Conservation (phyloP, 495 filamentous ascomycete species). For the Aspergillus ellipticus region DNA sequence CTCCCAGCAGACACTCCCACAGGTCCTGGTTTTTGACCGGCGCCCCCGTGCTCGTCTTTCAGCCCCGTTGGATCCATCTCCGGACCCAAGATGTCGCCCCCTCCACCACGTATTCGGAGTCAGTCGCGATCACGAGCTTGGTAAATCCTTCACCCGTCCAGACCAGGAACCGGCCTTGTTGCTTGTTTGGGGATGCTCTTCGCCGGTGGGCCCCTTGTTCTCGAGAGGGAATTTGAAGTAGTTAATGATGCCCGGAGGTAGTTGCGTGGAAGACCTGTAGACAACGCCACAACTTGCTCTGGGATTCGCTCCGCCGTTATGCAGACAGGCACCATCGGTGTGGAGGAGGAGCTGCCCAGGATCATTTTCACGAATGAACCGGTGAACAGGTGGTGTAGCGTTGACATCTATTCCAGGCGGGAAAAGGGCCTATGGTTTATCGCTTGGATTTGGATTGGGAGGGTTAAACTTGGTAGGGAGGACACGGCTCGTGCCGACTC, state of each 20-base stretch:
- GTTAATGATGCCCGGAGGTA: neutral
- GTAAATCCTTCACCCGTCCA: too few relatives aligned
- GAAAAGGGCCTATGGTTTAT: neutral
- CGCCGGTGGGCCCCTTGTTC: slow-evolving; percentile 22
- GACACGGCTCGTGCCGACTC: too few relatives aligned
- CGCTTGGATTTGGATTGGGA: neutral
- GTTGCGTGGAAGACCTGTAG: neutral
- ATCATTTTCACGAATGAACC: neutral
- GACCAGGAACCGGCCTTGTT: slow-evolving; percentile 39
- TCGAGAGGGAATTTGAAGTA: slow-evolving; percentile 4
- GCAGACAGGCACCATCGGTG: neutral
- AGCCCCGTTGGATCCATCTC: slow-evolving; percentile 21
- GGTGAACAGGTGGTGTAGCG: neutral
- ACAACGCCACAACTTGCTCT: neutral
- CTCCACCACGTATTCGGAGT: slow-evolving; percentile 35
- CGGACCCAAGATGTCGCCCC: slow-evolving; percentile 27
- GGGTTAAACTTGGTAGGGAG: neutral
- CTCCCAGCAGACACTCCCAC: slow-evolving; percentile 26
- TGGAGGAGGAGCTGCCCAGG: neutral
- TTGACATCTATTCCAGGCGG: neutral
- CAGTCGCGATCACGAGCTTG: slow-evolving; percentile 34
- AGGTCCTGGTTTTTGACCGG: slow-evolving; percentile 37
- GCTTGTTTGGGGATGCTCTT: slow-evolving; percentile 25
- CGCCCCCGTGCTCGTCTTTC: slow-evolving; percentile 16
- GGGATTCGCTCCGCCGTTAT: neutral